phyloP scores from a whole-genome alignment of 2,329 filamentous ascomycete genomes.

The Cercospora sp. region DNA sequence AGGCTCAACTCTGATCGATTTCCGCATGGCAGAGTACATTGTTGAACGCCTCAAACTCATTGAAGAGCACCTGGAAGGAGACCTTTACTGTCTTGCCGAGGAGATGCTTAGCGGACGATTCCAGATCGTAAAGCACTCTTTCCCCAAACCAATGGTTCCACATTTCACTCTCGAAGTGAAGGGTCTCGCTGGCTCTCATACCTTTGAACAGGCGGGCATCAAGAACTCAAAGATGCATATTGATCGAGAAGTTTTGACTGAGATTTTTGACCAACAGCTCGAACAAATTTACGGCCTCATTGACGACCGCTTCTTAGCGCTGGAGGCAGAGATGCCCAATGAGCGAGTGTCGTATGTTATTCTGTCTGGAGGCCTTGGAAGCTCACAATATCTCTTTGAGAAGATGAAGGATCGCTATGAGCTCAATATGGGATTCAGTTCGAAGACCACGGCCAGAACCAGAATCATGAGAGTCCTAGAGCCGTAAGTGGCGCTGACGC shows the following conservation, averaged over 20 bases:
- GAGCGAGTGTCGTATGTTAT: background rate
- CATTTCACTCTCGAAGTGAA: background rate
- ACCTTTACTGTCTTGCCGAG: background rate
- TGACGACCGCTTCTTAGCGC: background rate
- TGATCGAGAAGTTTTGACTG: background rate
- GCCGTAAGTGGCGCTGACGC: background rate
- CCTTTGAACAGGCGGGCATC: background rate
- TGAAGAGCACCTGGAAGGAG: background rate
- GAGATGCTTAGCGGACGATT: background rate
- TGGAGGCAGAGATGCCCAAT: background rate
- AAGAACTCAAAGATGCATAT: background rate
- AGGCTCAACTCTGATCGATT: background rate
- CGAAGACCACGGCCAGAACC: background rate
- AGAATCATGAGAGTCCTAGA: background rate
- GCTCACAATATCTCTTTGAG: background rate
- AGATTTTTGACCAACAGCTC: background rate
- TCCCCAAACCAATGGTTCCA: background rate
- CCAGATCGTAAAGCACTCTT: background rate
- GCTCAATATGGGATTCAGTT: background rate
- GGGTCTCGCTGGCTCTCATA: background rate
- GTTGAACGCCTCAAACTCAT: background rate
- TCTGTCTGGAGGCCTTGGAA: background rate
- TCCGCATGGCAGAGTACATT: background rate
- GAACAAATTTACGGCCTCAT: background rate
- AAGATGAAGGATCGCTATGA: background rate